These are phyloP conservation scores for Spergularia bocconei DNA, from an alignment of 148 eudicot genomes.

Conservation along the genomic window DNA sequence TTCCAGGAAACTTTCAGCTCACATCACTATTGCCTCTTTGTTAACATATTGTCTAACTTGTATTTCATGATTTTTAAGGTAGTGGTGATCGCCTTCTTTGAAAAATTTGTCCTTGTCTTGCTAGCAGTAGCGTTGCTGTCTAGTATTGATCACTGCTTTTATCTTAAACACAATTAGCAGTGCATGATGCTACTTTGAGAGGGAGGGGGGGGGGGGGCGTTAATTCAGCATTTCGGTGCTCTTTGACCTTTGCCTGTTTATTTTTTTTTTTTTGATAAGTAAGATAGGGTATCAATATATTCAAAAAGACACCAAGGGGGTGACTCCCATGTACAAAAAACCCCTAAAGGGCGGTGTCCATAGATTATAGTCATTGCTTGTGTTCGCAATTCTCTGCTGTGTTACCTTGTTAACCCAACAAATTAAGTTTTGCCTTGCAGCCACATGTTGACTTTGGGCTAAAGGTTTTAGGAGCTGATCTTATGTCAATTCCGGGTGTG, in stretches of 20 bases:
- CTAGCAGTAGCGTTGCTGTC: neutral
- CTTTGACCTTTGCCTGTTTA: neutral
- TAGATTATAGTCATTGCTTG: neutral
- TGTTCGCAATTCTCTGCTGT: neutral
- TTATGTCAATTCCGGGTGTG: conserved; percentile 90
- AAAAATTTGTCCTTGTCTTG: neutral
- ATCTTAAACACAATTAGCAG: neutral
- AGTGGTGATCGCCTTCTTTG: too few species aligned
- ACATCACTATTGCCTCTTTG: too few species aligned
- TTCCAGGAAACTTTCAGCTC: too few species aligned
- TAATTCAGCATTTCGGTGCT: neutral
- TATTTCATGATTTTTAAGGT: too few species aligned
- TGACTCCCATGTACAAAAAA: too few species aligned
- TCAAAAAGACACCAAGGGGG: too few species aligned
- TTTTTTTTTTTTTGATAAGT: too few species aligned
- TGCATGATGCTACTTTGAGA: neutral
- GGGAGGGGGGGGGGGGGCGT: neutral
- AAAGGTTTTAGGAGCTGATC: conserved; percentile 85
- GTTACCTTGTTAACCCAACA: neutral
- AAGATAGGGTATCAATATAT: too few species aligned
- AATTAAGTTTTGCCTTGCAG: conserved; percentile 39
- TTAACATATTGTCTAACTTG: too few species aligned
- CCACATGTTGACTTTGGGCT: conserved; percentile 95
- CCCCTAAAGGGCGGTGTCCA: too few species aligned
- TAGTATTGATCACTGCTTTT: neutral